phyloP scores from a whole-genome alignment of 139 green algal genomes.

The Ulvella scutata region DNA sequence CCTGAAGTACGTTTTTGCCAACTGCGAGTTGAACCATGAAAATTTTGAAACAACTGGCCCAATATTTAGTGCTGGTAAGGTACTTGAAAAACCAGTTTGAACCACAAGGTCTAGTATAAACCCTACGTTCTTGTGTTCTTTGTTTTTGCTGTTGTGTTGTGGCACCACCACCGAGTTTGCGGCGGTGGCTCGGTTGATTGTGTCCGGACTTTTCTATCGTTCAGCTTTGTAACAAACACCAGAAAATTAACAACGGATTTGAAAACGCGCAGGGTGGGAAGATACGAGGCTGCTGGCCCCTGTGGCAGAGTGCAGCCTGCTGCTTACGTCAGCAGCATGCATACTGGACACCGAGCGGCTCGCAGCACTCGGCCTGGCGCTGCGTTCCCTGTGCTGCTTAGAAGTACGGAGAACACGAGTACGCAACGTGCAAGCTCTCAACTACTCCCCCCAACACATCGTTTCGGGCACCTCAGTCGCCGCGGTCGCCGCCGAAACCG shows the following conservation, averaged over 20 bases:
- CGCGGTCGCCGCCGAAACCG: not conserved
- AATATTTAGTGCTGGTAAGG: too few species aligned
- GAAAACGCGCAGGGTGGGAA: constrained; percentile 51
- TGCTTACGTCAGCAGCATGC: constrained; percentile 26
- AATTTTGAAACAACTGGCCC: too few species aligned
- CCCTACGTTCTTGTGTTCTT: not conserved
- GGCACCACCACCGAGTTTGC: too few species aligned
- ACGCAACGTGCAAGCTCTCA: not conserved
- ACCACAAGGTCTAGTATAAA: constrained; percentile 8
- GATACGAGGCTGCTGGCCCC: constrained; percentile 59
- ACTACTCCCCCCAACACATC: not conserved
- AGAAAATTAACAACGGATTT: too few species aligned
- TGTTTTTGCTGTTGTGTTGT: not conserved
- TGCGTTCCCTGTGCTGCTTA: constrained; percentile 55
- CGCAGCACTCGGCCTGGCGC: constrained; percentile 51
- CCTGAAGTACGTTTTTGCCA: too few species aligned
- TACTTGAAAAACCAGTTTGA: not conserved
- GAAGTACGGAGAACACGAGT: constrained; percentile 19
- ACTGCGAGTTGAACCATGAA: too few species aligned
- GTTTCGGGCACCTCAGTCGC: not conserved
- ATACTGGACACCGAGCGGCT: constrained; percentile 42
- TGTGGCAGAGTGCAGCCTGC: constrained; percentile 44
- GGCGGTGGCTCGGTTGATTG: constrained; percentile 5
- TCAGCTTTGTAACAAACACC: too few species aligned
- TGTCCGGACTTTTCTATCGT: not conserved